Base-by-base conservation (phyloP, 2,329 filamentous ascomycete species). In the Sclerotinia trifoliorum region DNA sequence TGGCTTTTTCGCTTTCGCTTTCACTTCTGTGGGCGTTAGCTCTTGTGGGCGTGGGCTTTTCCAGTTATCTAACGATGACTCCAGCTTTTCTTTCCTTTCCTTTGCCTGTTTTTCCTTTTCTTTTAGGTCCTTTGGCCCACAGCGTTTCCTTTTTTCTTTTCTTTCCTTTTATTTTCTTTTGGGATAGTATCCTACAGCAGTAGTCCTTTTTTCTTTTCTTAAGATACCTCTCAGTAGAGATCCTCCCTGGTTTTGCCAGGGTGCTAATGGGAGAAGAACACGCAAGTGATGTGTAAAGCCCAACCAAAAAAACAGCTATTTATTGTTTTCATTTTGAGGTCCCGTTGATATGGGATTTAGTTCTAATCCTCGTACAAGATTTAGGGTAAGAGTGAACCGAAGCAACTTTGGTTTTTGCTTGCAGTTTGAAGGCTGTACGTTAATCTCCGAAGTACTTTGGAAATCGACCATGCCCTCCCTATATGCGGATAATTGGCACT, bases 211-310 rank as follows among this genome's bases (percentile, higher is more conserved):
- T 55, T 55, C 6, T 54, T 54, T 29, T 60, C 1, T 19, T 35
- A 5, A 35, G 19, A 56, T 35, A 56, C 29, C 54, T 56, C 29
- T n/a, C 19, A 21, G 29, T 35, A 21, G 52, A 55, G 52, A 55
- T 55, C 52, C 52, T 55, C 52, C 19, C 21, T 19, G 19, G 19
- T 13, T 21, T 21, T 55, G 7, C 29, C 17, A 2, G 5, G 52
- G 52, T 35, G 52, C 29, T n/a, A 19, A 35, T 1, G 52, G 52
- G 52, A 55, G 52, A 55, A 55, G 52, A 29, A 55, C 19, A 35
- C 32, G 13, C 52, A 35, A 55, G 52, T 55, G 52, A 55, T 55
- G 19, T 55, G 19, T 55, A 55, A 55, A 55, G 52, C 52, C 52
- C 52, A 55, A 55, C 11, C 11, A 55, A 32, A 32, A 55, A 55